Base-by-base conservation (phyloP, 2,329 filamentous ascomycete species). In the Cladorrhinum sp. region DNA sequence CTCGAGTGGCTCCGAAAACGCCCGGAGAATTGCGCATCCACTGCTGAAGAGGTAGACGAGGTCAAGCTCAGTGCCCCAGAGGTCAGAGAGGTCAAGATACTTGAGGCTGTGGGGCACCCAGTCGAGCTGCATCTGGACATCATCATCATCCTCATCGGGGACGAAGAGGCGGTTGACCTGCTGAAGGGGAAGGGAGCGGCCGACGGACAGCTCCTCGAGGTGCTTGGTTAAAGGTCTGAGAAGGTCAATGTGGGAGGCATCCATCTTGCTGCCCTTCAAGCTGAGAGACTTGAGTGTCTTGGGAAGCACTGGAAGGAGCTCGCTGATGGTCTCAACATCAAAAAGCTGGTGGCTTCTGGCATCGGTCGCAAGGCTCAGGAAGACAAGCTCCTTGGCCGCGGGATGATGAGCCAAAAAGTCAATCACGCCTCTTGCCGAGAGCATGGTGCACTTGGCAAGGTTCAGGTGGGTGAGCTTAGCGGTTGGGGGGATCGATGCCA, bases 391-490 rank as follows among this genome's bases (percentile, higher is more conserved):
- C 61, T 78, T 82, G 49, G 86, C 86, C 2, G 90, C 87, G 1
- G 89, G 88, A 70, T 93, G 90, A 25, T 82, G 83, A 13, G 82
- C 80, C 61, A 93, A 74, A 70, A 93, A 93, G 60, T 87, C 79
- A 63, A 92, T 85, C 16, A 93, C 84, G 8, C 77, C 82, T 13
- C 83, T 77, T 1, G 89, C 86, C 9, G 85, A 84, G 57, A 95
- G 79, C 57, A 85, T 81, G 56, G 84, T 86, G 78, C 91, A 93
- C 74, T 90, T 91, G 64, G 88, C 85, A 51, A 95, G 76, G 69
- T 92, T 93, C 57, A 95, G 77, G 71, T 95, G 91, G 1, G 88
- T 92, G 65, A 93, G 81, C 64, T 78, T 80, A 10, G 91, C 90
- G 3, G 87, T 87, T n/a, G 79, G 71, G 0, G 90, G 89, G 64